These are phyloP conservation scores for Botrytis aclada DNA, from an alignment of 2,329 filamentous ascomycete genomes.

Conservation along the genomic window DNA sequence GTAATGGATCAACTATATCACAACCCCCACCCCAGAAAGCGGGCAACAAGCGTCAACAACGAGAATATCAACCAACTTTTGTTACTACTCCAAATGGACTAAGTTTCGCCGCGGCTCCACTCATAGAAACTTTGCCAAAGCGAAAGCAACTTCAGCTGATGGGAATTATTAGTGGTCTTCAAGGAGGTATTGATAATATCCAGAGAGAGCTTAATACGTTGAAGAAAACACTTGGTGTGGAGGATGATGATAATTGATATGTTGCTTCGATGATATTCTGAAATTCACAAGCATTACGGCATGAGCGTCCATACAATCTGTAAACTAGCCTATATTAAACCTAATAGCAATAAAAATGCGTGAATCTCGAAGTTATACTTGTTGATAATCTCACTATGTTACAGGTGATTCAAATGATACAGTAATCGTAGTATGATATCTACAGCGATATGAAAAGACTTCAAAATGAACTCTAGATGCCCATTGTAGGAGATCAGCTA, in stretches of 20 bases:
- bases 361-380: not conserved
- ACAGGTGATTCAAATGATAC: not conserved
- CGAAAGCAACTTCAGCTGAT: conserved; percentile 37
- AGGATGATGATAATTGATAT: conserved; percentile 30
- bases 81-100: conserved; percentile 1
- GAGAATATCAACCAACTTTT: conserved; percentile 5
- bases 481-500: not conserved
- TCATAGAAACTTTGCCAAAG: conserved; percentile 36
- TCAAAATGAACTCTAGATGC: not conserved
- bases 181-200: conserved; percentile 37
- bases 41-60: conserved; percentile 2
- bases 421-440: not conserved
- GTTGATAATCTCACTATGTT: not conserved
- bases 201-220: conserved; percentile 34
- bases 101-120: conserved; percentile 21
- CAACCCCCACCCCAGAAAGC: conserved; percentile 6
- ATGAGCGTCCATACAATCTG: not conserved
- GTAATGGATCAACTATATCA: conserved; percentile 2
- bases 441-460: not conserved
- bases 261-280: not conserved
- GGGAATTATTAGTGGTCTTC: conserved; percentile 35
- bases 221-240: conserved; percentile 36
- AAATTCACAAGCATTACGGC: not conserved
- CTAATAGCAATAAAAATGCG: conserved; percentile 11
- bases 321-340: conserved; percentile 3